Conservation (phyloP, 257 asterid genomes). For the Prunella vulgaris region DNA sequence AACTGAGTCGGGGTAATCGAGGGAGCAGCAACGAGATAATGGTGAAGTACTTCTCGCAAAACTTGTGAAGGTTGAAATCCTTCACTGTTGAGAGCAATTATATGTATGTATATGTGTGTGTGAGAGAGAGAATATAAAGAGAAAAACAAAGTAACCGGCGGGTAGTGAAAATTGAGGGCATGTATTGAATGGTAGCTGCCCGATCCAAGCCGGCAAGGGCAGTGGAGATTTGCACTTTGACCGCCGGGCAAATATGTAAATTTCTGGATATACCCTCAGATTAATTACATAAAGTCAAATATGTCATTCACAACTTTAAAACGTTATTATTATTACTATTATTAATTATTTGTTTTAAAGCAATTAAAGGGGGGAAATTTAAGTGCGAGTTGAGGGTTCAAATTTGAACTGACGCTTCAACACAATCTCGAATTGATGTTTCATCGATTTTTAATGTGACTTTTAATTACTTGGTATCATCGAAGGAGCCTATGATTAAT, state of each 20-base stretch:
- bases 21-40: slow-evolving; percentile 21
- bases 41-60: background rate
- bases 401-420: slow-evolving; percentile 36
- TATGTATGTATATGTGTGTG: background rate
- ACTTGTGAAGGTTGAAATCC: background rate
- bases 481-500: background rate
- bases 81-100: background rate
- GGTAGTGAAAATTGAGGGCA: slow-evolving; percentile 34
- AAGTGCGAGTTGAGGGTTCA: slow-evolving; percentile 24
- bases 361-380: background rate
- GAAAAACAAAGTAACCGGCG: slow-evolving; percentile 42
- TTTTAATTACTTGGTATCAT: background rate
- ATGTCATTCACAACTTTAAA: background rate
- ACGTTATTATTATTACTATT: background rate
- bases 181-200: slow-evolving; percentile 33
- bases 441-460: slow-evolving; percentile 13
- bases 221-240: slow-evolving; percentile 27
- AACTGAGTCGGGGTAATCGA: slow-evolving; percentile 17
- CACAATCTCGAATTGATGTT: slow-evolving; percentile 29
- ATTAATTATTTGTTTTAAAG: background rate
- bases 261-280: slow-evolving; percentile 25
- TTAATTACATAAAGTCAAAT: slow-evolving; percentile 11
- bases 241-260: slow-evolving; percentile 23
- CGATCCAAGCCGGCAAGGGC: slow-evolving; percentile 44
- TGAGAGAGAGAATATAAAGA: background rate